Conservation (phyloP, 2,329 filamentous ascomycete genomes). For the Fusarium praegraminearum region DNA sequence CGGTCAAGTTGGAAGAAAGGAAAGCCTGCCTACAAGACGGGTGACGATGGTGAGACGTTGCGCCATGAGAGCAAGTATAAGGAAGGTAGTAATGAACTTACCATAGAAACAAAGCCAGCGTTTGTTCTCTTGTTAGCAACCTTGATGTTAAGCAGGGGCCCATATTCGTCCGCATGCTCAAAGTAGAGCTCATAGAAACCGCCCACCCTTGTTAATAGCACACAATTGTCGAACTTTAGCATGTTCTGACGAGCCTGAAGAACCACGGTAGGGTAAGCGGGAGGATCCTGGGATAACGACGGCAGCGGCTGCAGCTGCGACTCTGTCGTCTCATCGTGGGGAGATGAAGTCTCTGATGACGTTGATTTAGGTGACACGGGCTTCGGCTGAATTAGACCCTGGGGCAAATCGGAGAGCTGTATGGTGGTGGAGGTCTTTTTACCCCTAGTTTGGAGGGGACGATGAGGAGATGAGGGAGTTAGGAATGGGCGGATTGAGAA, state of each 20-base stretch:
- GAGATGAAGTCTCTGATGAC: slow-evolving; percentile 34
- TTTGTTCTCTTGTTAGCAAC: slow-evolving; percentile 84
- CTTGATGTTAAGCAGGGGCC: slow-evolving; percentile 87
- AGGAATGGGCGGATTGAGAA: slow-evolving; percentile 39
- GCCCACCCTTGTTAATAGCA: slow-evolving; percentile 90
- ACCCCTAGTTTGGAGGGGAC: slow-evolving; percentile 53
- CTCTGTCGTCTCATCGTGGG: slow-evolving; percentile 28
- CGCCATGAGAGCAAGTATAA: slow-evolving; percentile 14
- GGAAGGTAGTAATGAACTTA: slow-evolving; percentile 54
- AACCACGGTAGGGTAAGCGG: slow-evolving; percentile 85
- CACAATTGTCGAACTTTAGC: slow-evolving; percentile 89
- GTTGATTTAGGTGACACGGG: slow-evolving; percentile 29
- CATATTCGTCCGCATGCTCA: slow-evolving; percentile 91
- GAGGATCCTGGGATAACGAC: slow-evolving; percentile 56
- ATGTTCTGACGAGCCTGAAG: slow-evolving; percentile 91
- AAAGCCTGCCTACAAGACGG: slow-evolving; percentile 78
- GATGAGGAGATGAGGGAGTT: slow-evolving; percentile 38
- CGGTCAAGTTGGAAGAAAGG: slow-evolving; percentile 93
- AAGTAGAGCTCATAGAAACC: slow-evolving; percentile 99
- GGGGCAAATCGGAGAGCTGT: slow-evolving; percentile 68
- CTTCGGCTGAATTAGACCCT: slow-evolving; percentile 58
- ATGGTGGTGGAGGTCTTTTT: slow-evolving; percentile 68
- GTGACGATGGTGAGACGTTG: slow-evolving; percentile 34
- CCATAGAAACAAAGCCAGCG: slow-evolving; percentile 86
- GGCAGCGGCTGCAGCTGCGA: slow-evolving; percentile 38